Conservation (phyloP, 352 stramenopile genomes). For the Globisporangium iwayamae region DNA sequence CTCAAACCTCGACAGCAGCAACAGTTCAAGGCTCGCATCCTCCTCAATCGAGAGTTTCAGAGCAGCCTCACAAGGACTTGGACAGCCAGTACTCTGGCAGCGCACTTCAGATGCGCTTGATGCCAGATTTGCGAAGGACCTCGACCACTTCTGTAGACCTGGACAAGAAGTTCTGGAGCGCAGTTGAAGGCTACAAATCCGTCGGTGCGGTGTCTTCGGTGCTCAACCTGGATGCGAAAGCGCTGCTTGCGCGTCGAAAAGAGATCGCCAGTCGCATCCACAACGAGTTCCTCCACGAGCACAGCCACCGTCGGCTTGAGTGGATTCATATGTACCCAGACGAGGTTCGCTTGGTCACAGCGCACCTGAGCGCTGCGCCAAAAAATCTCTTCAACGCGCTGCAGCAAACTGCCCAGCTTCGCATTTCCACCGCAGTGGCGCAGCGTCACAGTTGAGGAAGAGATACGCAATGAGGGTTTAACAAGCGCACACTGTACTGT, state of each 20-base stretch:
- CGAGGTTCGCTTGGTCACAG: slow-evolving; percentile 28
- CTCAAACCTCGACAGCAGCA: background rate
- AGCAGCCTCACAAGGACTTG: background rate
- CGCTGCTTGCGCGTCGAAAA: slow-evolving; percentile 25
- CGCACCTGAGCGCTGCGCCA: slow-evolving; percentile 26
- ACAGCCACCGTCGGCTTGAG: slow-evolving; percentile 14
- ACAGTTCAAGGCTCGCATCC: background rate
- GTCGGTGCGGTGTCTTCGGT: slow-evolving; percentile 28
- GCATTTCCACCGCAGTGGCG: slow-evolving; percentile 37
- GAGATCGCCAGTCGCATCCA: slow-evolving; percentile 45
- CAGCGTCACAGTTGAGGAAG: slow-evolving; percentile 1
- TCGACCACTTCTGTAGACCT: slow-evolving; percentile 17
- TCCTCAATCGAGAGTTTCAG: background rate
- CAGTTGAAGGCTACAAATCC: slow-evolving; percentile 50
- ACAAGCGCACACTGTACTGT: background rate
- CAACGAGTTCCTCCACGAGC: slow-evolving; percentile 36
- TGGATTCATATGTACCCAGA: slow-evolving; percentile 59
- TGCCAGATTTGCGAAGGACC: background rate
- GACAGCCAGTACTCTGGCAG: background rate
- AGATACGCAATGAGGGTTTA: background rate
- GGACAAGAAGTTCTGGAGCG: slow-evolving; percentile 62
- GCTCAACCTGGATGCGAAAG: slow-evolving; percentile 39
- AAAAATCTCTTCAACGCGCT: slow-evolving; percentile 46
- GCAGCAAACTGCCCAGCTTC: slow-evolving; percentile 46
- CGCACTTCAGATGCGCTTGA: background rate